A percentile compares a stretch with the other conserved stretches of the same genome.
phyloP scores from a whole-genome alignment of 306 rosid genomes.

The Dicorynia guianensis region DNA sequence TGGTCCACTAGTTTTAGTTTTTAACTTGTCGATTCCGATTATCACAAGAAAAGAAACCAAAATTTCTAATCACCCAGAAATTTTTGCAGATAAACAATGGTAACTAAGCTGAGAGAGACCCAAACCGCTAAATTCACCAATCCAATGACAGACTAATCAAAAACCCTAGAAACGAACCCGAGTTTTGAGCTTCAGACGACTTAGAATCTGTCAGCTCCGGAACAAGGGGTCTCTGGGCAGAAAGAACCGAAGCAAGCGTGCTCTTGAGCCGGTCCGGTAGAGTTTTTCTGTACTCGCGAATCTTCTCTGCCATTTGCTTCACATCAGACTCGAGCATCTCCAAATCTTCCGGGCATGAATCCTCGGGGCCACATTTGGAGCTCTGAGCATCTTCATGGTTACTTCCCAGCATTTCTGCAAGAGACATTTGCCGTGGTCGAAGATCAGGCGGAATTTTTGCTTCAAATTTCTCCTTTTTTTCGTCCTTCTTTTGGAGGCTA shows the following conservation, averaged over 20 bases:
- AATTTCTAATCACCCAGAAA: background rate
- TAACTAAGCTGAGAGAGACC: background rate
- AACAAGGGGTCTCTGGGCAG: constrained; percentile 60
- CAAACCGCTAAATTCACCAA: background rate
- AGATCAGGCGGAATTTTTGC: too few species aligned
- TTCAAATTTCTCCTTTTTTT: background rate
- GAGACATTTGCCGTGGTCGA: too few species aligned
- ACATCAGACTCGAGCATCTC: constrained; percentile 66
- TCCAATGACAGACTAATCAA: constrained; percentile 26
- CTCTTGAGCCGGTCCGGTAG: constrained; percentile 69
- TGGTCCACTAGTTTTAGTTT: background rate
- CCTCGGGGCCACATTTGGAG: constrained; percentile 39
- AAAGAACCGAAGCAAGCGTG: constrained; percentile 57
- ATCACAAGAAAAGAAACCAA: background rate
- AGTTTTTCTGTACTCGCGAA: constrained; percentile 63
- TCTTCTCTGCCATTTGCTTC: constrained; percentile 62
- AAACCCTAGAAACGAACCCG: constrained; percentile 24
- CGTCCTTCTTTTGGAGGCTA: too few species aligned
- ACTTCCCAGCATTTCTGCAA: constrained; percentile 5
- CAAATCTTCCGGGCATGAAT: constrained; percentile 45
- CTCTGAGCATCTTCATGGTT: constrained; percentile 40
- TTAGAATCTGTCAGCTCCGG: background rate
- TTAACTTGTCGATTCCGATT: background rate
- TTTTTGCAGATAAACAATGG: background rate
- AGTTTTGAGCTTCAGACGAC: background rate